A percentile compares a stretch with the other conserved stretches of the same genome.
Evolutionary conservation across 208 protist species (phyloP).

Genomic region (Herpetomonas samuelpessoai): DNA sequence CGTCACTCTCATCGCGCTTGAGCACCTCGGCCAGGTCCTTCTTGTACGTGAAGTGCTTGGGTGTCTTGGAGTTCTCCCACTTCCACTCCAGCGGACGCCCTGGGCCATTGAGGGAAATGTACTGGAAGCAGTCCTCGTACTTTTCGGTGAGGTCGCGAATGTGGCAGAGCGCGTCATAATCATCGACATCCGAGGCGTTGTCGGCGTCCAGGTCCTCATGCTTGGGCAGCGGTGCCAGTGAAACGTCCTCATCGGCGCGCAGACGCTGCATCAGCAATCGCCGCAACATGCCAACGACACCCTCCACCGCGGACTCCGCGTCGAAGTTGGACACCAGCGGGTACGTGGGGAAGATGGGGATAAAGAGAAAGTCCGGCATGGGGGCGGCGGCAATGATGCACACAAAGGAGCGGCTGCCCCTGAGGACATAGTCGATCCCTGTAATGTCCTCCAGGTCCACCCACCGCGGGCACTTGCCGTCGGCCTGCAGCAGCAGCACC

Average conservation of each 20-base stretch:
- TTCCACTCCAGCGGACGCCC: slow-evolving; percentile 30
- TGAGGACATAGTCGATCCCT: slow-evolving; percentile 38
- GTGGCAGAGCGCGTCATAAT: slow-evolving; percentile 36
- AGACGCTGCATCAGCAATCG: slow-evolving; percentile 41
- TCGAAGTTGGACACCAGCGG: slow-evolving; percentile 36
- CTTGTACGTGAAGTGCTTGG: slow-evolving; percentile 44
- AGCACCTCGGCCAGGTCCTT: slow-evolving; percentile 27
- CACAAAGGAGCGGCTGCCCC: slow-evolving; percentile 37
- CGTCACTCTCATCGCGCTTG: slow-evolving; percentile 31
- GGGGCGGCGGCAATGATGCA: slow-evolving; percentile 25
- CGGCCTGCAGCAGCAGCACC: slow-evolving; percentile 36
- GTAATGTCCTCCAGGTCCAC: slow-evolving; percentile 34
- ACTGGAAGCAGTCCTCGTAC: slow-evolving; percentile 37
- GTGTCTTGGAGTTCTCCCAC: slow-evolving; percentile 46
- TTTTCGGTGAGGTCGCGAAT: slow-evolving; percentile 19
- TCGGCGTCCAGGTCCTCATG: slow-evolving; percentile 8
- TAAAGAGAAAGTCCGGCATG: slow-evolving; percentile 44
- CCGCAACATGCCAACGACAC: slow-evolving; percentile 36
- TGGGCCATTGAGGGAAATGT: slow-evolving; percentile 28
- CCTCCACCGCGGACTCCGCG: slow-evolving; percentile 34
- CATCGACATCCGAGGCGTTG: slow-evolving; percentile 23
- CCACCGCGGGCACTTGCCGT: slow-evolving; percentile 46
- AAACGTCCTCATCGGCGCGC: slow-evolving; percentile 31
- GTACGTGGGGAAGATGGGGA: slow-evolving; percentile 39
- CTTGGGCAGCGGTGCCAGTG: slow-evolving; percentile 21